Conservation (phyloP, 2,329 filamentous ascomycete genomes). For the Ilyonectria mors-panacis region DNA sequence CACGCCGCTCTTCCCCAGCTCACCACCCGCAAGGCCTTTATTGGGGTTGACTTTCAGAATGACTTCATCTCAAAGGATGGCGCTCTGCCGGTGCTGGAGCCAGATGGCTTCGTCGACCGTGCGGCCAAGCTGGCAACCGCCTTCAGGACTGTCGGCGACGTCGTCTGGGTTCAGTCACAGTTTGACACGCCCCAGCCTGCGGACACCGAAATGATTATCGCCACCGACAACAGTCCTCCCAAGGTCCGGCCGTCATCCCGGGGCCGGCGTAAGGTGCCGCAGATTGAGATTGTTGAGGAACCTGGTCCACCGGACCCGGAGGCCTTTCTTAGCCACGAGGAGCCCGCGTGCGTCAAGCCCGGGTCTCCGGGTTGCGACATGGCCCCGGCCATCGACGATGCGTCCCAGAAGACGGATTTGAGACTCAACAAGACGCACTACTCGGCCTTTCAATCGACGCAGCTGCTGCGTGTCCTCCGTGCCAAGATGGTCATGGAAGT, state of each 20-base stretch:
- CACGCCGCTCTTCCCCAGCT: constrained; percentile 69
- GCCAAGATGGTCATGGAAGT: constrained; percentile 90
- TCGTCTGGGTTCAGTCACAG: constrained; percentile 89
- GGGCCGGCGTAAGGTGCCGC: constrained; percentile 32
- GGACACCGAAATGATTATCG: constrained; percentile 67
- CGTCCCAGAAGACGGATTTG: constrained; percentile 65
- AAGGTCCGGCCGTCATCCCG: constrained; percentile 31
- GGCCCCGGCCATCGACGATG: constrained; percentile 57
- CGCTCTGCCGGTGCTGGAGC: constrained; percentile 75
- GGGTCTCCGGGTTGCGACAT: constrained; percentile 64
- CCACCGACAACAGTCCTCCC: constrained; percentile 53
- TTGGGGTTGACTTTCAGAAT: constrained; percentile 91
- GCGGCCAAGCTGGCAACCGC: constrained; percentile 76
- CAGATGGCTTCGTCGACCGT: constrained; percentile 76
- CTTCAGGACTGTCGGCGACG: constrained; percentile 79
- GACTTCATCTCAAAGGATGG: constrained; percentile 84
- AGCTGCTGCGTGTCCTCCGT: constrained; percentile 82
- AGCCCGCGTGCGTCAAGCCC: constrained; percentile 60
- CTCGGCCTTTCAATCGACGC: constrained; percentile 85
- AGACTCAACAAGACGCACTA: constrained; percentile 82
- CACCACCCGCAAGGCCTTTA: constrained; percentile 76
- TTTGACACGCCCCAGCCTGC: constrained; percentile 75
- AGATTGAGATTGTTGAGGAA: constrained; percentile 25
- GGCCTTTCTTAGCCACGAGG: constrained; percentile 62
- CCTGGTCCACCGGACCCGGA: constrained; percentile 53